These are phyloP conservation scores for Cardamine resedifolia DNA, from an alignment of 345 rosid species.

Conservation along the genomic window DNA sequence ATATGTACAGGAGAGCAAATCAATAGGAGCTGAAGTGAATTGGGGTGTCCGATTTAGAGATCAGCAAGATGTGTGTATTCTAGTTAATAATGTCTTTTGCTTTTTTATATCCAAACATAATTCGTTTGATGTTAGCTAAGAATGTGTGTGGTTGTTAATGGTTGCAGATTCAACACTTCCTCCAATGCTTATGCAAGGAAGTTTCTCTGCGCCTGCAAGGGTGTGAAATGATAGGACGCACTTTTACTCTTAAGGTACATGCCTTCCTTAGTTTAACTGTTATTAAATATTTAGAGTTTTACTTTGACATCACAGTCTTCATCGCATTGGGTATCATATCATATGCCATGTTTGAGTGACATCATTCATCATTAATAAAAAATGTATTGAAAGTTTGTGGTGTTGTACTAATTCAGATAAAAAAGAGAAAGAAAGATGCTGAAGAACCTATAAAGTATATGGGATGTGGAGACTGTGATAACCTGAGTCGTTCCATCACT, in stretches of 20 bases:
- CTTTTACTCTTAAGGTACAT: conserved; percentile 81
- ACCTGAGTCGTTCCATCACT: conserved; percentile 78
- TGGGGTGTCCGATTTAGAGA: conserved; percentile 94
- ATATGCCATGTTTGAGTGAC: conserved; percentile 14
- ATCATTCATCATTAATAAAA: not conserved
- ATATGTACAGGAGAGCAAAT: conserved; percentile 78
- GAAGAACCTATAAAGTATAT: conserved; percentile 84
- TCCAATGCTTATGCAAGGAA: conserved; percentile 82
- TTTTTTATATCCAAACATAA: not conserved
- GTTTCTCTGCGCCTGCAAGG: conserved; percentile 84
- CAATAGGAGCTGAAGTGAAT: conserved; percentile 92
- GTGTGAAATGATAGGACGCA: conserved; percentile 77
- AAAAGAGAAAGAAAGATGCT: conserved; percentile 77
- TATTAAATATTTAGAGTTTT: conserved; percentile 1
- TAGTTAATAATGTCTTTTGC: conserved; percentile 23
- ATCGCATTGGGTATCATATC: conserved; percentile 13
- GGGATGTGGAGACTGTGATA: conserved; percentile 94
- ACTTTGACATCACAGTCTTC: not conserved
- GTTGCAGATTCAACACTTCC: conserved; percentile 67
- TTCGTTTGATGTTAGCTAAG: conserved; percentile 9
- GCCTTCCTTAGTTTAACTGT: conserved; percentile 14
- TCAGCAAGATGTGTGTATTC: conserved; percentile 66
- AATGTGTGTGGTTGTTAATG: conserved; percentile 26
- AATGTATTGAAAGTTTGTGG: not conserved
- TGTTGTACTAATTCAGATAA: conserved; percentile 50